Base-by-base conservation (phyloP, 345 rosid genomes). In the Corchorus olitorius region DNA sequence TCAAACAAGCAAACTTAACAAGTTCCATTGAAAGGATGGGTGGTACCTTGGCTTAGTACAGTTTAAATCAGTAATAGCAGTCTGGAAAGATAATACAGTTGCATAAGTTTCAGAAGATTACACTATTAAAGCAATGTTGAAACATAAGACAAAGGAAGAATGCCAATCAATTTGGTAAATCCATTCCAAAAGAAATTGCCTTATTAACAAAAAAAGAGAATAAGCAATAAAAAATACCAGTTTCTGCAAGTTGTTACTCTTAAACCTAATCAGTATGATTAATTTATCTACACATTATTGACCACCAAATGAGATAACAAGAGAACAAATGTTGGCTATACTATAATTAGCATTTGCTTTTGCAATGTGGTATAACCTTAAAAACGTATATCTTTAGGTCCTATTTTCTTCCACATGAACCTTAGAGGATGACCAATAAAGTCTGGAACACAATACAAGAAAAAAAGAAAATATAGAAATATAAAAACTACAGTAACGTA, bases 21-120 rank as follows among this genome's bases (percentile, higher is more conserved):
- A 13, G 39, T 49, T 68, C 8, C 58, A 20, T 3, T 33, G 59
- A 69, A 48, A 6, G 22, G 13, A 22, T 27, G 8, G 5, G 17
- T 41, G 49, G 43, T 48, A 48, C 49, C 39, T 67, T 6, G 39
- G 72, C 37, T 14, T 13, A n/a, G 72, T 20, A 15, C 14, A 27
- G 56, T 48, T 65, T 49, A 41, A 49, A 48, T 49, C 14, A 48
- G 72, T 48, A 22, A 67, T 67, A 67, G 72, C 39, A 66, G 53
- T 46, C 33, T 27, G 4, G 41, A 11, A 33, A 69, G 14, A 16
- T 45, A 69, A 16, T 10, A 35, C 48, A 61, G 34, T 22, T 52
- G 1, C 27, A 27, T 27, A 27, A 27, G 27, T 27, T 1, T 27
- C 27, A 27, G 27, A 27, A 27, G 27, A 27, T 27, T 27, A 50